A percentile compares a stretch with the other conserved stretches of the same genome.
phyloP scores from a whole-genome alignment of 108 stramenopile genomes.

The Cylindrotheca fusiformis region DNA sequence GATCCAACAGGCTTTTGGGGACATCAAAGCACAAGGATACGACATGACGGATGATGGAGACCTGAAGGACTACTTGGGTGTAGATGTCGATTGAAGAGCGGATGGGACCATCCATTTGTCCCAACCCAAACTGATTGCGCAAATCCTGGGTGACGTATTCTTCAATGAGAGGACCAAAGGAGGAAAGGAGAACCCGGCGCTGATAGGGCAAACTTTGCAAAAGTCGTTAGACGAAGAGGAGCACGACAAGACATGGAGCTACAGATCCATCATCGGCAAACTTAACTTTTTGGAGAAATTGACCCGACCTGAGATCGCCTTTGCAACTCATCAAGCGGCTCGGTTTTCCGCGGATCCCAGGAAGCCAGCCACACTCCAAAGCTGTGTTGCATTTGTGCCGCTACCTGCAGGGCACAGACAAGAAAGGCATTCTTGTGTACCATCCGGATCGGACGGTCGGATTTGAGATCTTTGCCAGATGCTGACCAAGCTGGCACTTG shows the following conservation, averaged over 20 bases:
- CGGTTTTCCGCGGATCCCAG: slow-evolving; percentile 25
- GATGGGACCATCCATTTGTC: slow-evolving; percentile 9
- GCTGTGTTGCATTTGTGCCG: slow-evolving; percentile 28
- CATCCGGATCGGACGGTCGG: slow-evolving; percentile 15
- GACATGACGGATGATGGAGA: slow-evolving; percentile 16
- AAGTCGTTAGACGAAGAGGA: neutral
- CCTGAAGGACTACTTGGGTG: slow-evolving; percentile 30
- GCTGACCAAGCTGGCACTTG: slow-evolving; percentile 41
- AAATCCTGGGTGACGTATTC: slow-evolving; percentile 5
- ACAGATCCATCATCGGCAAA: slow-evolving; percentile 37
- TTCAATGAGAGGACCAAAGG: neutral
- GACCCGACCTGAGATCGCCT: slow-evolving; percentile 35
- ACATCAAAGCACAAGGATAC: too few relatives aligned
- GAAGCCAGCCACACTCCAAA: slow-evolving; percentile 29
- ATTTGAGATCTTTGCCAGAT: slow-evolving; percentile 49
- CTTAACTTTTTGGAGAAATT: slow-evolving; percentile 37
- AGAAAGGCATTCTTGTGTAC: slow-evolving; percentile 25
- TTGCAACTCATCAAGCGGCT: slow-evolving; percentile 38
- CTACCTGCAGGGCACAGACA: slow-evolving; percentile 21
- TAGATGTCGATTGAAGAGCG: slow-evolving; percentile 15
- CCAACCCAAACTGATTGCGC: slow-evolving; percentile 20
- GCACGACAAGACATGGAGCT: slow-evolving; percentile 5
- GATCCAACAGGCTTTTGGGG: neutral
- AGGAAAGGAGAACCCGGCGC: neutral
- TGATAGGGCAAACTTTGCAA: slow-evolving; percentile 2